A percentile compares a stretch with the other conserved stretches of the same genome.
phyloP scores from a whole-genome alignment of 805 yeast genomes.

The Schwanniomyces occidentalis region DNA sequence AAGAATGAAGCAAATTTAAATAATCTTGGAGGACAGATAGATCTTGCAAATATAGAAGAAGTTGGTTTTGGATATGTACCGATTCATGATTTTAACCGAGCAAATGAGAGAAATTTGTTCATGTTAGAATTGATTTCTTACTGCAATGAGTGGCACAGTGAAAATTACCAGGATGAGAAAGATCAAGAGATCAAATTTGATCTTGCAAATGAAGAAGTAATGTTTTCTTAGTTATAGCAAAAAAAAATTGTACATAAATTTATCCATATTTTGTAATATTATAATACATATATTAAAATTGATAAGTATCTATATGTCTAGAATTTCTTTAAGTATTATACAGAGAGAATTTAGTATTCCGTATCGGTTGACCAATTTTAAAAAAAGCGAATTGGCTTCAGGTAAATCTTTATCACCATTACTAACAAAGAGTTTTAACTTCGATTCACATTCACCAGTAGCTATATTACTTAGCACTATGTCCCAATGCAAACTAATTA shows the following conservation, averaged over 20 bases:
- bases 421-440: constrained; percentile 11
- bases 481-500: constrained; percentile 22
- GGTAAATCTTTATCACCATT: constrained; percentile 8
- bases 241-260: background rate
- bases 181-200: constrained; percentile 21
- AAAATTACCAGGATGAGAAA: constrained; percentile 5
- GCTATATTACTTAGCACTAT: constrained; percentile 19
- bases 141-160: constrained; percentile 25
- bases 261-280: too few species aligned
- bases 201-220: constrained; percentile 24
- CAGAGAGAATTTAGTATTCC: constrained; percentile 27
- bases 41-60: constrained; percentile 8
- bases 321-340: constrained; percentile 21
- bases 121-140: constrained; percentile 24
- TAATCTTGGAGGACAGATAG: constrained; percentile 7
- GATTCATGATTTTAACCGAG: constrained; percentile 32
- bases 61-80: constrained; percentile 29
- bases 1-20: constrained; percentile 2
- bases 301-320: constrained; percentile 7
- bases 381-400: constrained; percentile 16
- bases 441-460: constrained; percentile 25
- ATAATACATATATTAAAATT: background rate
- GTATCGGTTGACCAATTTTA: constrained; percentile 19
- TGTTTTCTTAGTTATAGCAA: constrained; percentile 1
- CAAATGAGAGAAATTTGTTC: constrained; percentile 31